Percentiles rank a stretch among this genome's conserved stretches.
These are phyloP conservation scores for Pugionium dolabratum DNA, from an alignment of 345 rosid genomes.

Conservation along the genomic window DNA sequence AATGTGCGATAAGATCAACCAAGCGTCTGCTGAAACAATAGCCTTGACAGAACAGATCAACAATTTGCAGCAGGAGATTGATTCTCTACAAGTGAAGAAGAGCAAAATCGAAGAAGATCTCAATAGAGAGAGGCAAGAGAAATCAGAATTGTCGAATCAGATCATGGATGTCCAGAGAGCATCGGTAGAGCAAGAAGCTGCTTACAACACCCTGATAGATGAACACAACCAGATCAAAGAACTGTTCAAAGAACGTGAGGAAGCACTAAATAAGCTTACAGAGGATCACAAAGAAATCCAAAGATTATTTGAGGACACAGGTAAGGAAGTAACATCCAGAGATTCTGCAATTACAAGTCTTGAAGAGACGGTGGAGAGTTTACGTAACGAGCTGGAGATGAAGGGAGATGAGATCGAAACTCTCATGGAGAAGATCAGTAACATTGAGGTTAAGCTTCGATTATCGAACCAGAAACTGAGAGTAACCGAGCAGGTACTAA, in stretches of 20 bases:
- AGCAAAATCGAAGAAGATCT: conserved; percentile 48
- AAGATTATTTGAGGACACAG: conserved; percentile 49
- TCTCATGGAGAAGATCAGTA: conserved; percentile 54
- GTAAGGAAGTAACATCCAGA: conserved; percentile 42
- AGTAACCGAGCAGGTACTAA: conserved; percentile 79
- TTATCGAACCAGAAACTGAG: conserved; percentile 94
- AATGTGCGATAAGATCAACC: conserved; percentile 40
- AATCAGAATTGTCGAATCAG: conserved; percentile 46
- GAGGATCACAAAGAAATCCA: conserved; percentile 46
- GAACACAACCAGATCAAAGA: conserved; percentile 49
- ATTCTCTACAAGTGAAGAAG: conserved; percentile 49
- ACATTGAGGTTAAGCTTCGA: conserved; percentile 80
- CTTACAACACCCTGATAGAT: conserved; percentile 44
- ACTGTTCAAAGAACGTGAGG: conserved; percentile 43
- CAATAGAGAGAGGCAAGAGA: conserved; percentile 55
- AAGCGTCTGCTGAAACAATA: conserved; percentile 50
- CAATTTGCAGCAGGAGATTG: conserved; percentile 54
- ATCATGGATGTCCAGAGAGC: conserved; percentile 43
- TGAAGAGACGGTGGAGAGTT: conserved; percentile 67
- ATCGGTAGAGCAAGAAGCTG: conserved; percentile 42
- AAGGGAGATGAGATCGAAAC: conserved; percentile 72
- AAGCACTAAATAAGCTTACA: conserved; percentile 37
- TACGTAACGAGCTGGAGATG: conserved; percentile 70
- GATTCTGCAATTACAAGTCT: conserved; percentile 53
- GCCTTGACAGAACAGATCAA: conserved; percentile 47